phyloP scores from a whole-genome alignment of 169 alveolate genomes.

The Eimeria falciformis region DNA sequence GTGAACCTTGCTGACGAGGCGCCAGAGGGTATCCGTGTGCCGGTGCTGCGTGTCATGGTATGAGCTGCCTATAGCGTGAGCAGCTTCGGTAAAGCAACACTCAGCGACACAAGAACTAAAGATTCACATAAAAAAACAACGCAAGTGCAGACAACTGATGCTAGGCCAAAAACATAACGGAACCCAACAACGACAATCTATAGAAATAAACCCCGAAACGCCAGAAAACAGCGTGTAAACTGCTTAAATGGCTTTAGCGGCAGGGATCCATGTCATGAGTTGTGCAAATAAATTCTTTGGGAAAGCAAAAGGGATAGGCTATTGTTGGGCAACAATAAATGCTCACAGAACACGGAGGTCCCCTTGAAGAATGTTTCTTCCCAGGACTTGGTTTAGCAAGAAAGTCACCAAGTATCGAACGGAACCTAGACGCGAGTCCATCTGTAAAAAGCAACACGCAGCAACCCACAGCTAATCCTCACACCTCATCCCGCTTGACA shows the following conservation, averaged over 20 bases:
- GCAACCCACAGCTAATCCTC: background rate
- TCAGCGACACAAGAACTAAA: constrained; percentile 57
- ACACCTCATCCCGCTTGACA: background rate
- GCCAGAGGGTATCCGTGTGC: constrained; percentile 61
- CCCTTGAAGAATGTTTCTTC: constrained; percentile 58
- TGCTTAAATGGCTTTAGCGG: too few relatives aligned
- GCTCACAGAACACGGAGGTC: constrained; percentile 62
- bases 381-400: constrained; percentile 60
- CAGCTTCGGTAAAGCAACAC: constrained; percentile 65
- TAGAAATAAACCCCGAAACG: too few relatives aligned
- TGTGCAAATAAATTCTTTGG: too few relatives aligned
- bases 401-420: constrained; percentile 71
- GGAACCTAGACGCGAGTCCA: constrained; percentile 62
- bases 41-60: background rate
- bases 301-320: background rate
- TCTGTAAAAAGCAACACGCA: constrained; percentile 37
- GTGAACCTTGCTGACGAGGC: constrained; percentile 66
- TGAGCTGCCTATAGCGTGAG: constrained; percentile 34
- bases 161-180: too few relatives aligned
- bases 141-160: background rate
- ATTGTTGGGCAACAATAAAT: background rate
- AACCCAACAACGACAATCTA: too few relatives aligned
- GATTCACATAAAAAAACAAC: too few relatives aligned
- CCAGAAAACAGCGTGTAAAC: too few relatives aligned
- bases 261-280: too few relatives aligned